These are phyloP conservation scores for Angophora floribunda DNA, from an alignment of 345 rosid genomes.

Conservation along the genomic window DNA sequence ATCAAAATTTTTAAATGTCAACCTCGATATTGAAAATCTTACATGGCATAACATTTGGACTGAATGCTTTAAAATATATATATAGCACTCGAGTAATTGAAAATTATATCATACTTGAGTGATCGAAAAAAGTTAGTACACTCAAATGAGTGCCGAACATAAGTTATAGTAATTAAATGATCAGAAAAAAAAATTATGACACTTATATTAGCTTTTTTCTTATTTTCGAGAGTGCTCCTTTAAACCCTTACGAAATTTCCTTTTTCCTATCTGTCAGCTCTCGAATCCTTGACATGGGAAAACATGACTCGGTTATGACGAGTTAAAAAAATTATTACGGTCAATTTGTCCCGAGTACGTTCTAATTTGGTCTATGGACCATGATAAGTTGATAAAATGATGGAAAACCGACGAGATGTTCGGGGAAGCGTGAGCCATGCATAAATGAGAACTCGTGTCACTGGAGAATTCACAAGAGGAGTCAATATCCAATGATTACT, in stretches of 20 bases:
- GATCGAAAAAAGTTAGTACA: no score
- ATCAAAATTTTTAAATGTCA: no score
- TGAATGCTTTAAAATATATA: no score
- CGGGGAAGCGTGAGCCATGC: fast-evolving
- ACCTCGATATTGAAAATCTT: no score
- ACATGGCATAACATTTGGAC: no score
- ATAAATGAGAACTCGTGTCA: background rate
- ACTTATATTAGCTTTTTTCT: background rate
- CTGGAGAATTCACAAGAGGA: background rate
- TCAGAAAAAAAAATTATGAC: no score
- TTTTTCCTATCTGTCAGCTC: background rate
- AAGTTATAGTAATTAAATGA: no score
- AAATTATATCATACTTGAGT: no score
- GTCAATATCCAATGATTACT: background rate
- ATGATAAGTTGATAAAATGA: background rate
- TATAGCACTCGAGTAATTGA: background rate
- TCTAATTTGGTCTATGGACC: background rate
- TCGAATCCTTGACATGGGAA: background rate
- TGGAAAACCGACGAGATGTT: background rate
- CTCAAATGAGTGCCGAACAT: fast-evolving
- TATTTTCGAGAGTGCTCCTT: background rate
- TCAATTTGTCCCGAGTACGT: background rate
- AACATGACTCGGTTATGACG: background rate
- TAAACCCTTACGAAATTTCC: fast-evolving
- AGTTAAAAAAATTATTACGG: background rate